Percentiles rank a stretch among this genome's conserved stretches.
phyloP scores from a whole-genome alignment of 805 yeast species.

The Pichia thaimueangensis region DNA sequence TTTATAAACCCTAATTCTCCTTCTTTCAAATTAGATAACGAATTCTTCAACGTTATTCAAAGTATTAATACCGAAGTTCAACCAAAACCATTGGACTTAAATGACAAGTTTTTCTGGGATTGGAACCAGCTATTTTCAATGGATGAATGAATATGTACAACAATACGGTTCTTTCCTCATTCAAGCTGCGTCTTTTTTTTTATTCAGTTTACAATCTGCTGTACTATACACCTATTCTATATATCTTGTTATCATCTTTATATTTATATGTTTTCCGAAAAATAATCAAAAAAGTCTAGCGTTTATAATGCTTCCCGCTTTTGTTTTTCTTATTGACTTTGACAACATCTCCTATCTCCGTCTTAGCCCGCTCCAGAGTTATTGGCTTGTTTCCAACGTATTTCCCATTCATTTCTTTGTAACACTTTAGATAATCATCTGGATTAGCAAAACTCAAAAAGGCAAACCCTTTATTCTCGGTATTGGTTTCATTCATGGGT shows the following conservation, averaged over 20 bases:
- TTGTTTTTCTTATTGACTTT: constrained; percentile 2
- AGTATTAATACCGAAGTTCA: constrained; percentile 5
- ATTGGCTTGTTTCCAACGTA: constrained; percentile 72
- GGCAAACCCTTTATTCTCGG: constrained; percentile 60
- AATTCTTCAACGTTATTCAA: constrained; percentile 6
- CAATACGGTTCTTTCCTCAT: too few relatives aligned
- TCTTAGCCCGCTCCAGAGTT: constrained; percentile 56
- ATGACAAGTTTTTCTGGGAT: constrained; percentile 7
- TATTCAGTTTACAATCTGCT: too few relatives aligned
- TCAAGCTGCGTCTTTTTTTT: too few relatives aligned
- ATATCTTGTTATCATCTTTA: too few relatives aligned
- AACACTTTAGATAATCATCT: constrained; percentile 63
- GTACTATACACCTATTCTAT: too few relatives aligned
- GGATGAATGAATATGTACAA: not conserved
- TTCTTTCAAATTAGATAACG: constrained; percentile 2
- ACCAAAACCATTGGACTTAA: not conserved
- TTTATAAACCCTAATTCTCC: not conserved
- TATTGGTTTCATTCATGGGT: constrained; percentile 42
- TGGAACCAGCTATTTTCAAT: constrained; percentile 7
- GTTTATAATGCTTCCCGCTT: not conserved
- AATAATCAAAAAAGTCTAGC: not conserved
- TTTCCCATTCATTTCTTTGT: constrained; percentile 70
- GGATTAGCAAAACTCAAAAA: constrained; percentile 63
- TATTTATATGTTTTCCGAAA: too few relatives aligned
- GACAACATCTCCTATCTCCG: constrained; percentile 26